phyloP scores from a whole-genome alignment of 306 rosid genomes.

The Ceratonia siliqua region DNA sequence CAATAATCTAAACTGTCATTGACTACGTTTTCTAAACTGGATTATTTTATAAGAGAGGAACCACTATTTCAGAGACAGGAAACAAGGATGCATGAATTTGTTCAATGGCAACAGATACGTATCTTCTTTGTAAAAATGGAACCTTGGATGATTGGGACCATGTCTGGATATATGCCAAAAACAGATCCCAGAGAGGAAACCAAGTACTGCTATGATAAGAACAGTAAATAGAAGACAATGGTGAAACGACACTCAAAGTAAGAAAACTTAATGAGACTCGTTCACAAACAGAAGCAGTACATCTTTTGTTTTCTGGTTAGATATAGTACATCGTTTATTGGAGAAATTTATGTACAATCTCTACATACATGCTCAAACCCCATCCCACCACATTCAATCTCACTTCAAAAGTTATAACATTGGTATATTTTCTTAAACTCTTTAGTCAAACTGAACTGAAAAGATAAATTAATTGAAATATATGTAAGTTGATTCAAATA shows the following conservation, averaged over 20 bases:
- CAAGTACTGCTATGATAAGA: background rate
- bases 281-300: background rate
- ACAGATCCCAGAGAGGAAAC: conserved; percentile 28
- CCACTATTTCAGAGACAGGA: background rate
- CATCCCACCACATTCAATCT: too few species aligned
- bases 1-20: background rate
- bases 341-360: background rate
- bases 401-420: too few species aligned
- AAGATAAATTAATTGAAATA: too few species aligned
- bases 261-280: too few species aligned
- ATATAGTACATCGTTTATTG: too few species aligned
- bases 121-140: conserved; percentile 20
- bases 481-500: too few species aligned
- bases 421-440: too few species aligned
- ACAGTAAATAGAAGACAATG: background rate
- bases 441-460: too few species aligned
- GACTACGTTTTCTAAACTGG: background rate
- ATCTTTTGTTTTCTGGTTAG: too few species aligned
- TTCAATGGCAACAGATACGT: conserved; percentile 28
- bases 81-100: conserved; percentile 33
- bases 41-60: background rate
- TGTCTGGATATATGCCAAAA: background rate
- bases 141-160: conserved; percentile 7
- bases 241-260: background rate
- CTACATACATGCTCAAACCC: too few species aligned